Evolutionary conservation across 257 asterid genomes (phyloP).

Genomic region (Penstemon eatonii): DNA sequence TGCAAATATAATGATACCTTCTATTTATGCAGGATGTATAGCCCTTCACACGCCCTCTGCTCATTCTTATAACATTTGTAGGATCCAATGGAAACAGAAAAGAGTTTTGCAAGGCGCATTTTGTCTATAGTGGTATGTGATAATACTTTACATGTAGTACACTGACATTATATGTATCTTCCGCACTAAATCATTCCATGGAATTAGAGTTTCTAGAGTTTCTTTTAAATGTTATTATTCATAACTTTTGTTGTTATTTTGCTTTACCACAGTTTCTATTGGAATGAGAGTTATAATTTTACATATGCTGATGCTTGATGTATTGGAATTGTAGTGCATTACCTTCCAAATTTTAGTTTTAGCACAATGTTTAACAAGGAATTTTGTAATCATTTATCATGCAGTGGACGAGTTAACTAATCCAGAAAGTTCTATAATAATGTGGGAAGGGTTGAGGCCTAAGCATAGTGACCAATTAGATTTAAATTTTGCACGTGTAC

Average conservation of each 20-base stretch:
- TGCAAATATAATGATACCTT: conserved; percentile 31
- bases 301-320: not conserved
- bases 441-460: conserved; percentile 2
- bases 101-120: conserved; percentile 75
- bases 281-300: not conserved
- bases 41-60: conserved; percentile 25
- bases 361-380: not conserved
- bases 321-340: conserved; percentile 6
- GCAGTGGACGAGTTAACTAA: conserved; percentile 1
- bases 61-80: conserved; percentile 38
- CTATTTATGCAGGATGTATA: conserved; percentile 18
- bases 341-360: conserved; percentile 23
- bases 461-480: too few relatives aligned
- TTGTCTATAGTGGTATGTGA: conserved; percentile 86
- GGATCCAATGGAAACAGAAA: conserved; percentile 97
- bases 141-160: conserved; percentile 19
- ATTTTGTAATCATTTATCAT: conserved; percentile 8
- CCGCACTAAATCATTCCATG: not conserved
- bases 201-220: conserved; percentile 18
- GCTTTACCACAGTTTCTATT: not conserved
- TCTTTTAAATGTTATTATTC: not conserved
- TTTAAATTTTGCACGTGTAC: not conserved
- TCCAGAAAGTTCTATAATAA: not conserved
- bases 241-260: not conserved
- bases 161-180: conserved; percentile 26